Base-by-base conservation (phyloP, 1,284 basidiomycete genomes). In the Apiotrichum porosum region DNA sequence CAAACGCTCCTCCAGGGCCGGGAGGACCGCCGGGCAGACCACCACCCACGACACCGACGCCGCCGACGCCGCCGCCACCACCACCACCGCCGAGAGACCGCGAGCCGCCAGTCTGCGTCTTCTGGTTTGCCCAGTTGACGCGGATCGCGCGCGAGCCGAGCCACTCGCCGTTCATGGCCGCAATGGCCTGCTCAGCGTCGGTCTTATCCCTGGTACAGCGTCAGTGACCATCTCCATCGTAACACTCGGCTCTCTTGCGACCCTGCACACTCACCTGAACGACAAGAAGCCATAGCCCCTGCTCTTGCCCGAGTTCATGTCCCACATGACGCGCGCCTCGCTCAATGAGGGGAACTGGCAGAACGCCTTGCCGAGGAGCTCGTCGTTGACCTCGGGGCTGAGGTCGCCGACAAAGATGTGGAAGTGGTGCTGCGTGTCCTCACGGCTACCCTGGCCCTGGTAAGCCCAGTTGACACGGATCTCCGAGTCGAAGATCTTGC, bases 151-250 rank as follows among this genome's bases (percentile, higher is more conserved):
- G 84, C 37, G 89, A 89, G 42, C 94, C 94, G 35, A 99, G 81
- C 92, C 91, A 98, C 79, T 98, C 94, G 48, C 95, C 95, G 67
- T 98, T 97, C 93, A 97, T 97, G 45, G 92, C 91, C 26, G 87
- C 86, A 68, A 97, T 98, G 39, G 94, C 93, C 71, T 94, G 89
- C 71, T 97, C 93, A 24, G 95, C 95, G 66, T 99, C 94, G 44
- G 88, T 86, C 76, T 93, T 93, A 77, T 95, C 91, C 60, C 91
- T 83, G 80, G 90, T 12, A 28, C 19, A 14, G 26, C 6, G 88
- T 88, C 37, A 50, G 49, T 42, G 3, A 10, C 13, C 28, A 12
- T 19, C 6, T 37, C 21, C 4, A 23, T n/a, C n/a, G n/a, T n/a
- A n/a, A n/a, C n/a, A n/a, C n/a, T n/a, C n/a, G n/a, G n/a, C n/a